phyloP scores from a whole-genome alignment of 2,329 filamentous ascomycete genomes.

The Apiospora phragmitis region DNA sequence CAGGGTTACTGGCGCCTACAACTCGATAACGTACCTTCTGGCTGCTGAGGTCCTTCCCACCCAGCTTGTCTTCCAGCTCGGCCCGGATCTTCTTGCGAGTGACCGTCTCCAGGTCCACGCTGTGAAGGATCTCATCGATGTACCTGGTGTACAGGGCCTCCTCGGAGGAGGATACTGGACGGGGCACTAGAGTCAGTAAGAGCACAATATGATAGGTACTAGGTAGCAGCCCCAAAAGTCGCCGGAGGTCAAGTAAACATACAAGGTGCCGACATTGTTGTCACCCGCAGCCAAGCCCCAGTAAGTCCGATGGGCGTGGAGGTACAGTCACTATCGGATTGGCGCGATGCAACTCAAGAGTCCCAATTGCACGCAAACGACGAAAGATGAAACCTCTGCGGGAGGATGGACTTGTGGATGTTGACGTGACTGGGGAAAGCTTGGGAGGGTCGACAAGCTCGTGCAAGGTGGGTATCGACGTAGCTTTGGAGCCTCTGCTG shows the following conservation, averaged over 20 bases:
- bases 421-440: slow-evolving; percentile 1
- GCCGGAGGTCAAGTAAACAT: not conserved
- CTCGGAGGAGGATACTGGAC: slow-evolving; percentile 52
- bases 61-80: slow-evolving; percentile 54
- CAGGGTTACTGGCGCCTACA: not conserved
- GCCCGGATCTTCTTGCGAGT: slow-evolving; percentile 63
- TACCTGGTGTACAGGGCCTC: slow-evolving; percentile 54
- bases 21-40: slow-evolving; percentile 50
- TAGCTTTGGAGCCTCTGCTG: not conserved
- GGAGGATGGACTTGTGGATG: not conserved
- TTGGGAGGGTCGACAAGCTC: not conserved
- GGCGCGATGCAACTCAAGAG: not conserved
- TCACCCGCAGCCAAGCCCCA: slow-evolving; percentile 6
- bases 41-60: slow-evolving; percentile 57
- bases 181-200: not conserved
- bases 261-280: slow-evolving; percentile 5
- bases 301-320: slow-evolving; percentile 1
- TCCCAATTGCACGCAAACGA: not conserved
- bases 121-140: slow-evolving; percentile 60
- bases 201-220: not conserved
- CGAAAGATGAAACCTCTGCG: not conserved
- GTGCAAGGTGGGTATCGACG: slow-evolving; percentile 3
- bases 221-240: not conserved
- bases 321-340: not conserved
- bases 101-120: slow-evolving; percentile 61